Conservation (phyloP, 1,139 yeast genomes). For the Taiozyma sp. region DNA sequence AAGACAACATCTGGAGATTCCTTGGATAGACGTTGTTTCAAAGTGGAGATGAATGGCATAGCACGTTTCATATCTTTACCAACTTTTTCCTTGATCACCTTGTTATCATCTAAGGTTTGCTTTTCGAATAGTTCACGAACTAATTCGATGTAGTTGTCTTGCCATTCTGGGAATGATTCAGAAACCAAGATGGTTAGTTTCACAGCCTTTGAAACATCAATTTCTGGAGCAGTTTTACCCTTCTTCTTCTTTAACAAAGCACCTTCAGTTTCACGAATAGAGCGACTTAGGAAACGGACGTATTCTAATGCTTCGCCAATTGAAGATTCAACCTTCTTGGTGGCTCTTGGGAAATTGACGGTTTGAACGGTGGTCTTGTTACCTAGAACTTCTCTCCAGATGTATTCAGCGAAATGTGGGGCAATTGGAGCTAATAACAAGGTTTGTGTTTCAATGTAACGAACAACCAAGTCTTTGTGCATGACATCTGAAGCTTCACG, state of each 20-base stretch:
- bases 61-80: conserved; percentile 85
- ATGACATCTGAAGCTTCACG: conserved; percentile 72
- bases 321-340: conserved; percentile 58
- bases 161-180: conserved; percentile 94
- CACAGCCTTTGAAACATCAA: conserved; percentile 71
- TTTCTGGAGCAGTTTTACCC: conserved; percentile 63
- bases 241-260: conserved; percentile 86
- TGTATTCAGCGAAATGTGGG: conserved; percentile 91
- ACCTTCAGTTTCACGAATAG: conserved; percentile 92
- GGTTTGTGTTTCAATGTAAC: conserved; percentile 82
- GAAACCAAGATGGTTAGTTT: conserved; percentile 71
- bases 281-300: conserved; percentile 70
- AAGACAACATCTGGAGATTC: conserved; percentile 77
- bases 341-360: conserved; percentile 74
- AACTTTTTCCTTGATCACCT: conserved; percentile 54
- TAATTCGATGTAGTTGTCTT: conserved; percentile 77
- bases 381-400: conserved; percentile 78
- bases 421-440: conserved; percentile 88
- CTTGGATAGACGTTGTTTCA: conserved; percentile 71
- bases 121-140: conserved; percentile 74
- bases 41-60: conserved; percentile 89
- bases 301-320: conserved; percentile 69
- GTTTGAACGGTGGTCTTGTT: conserved; percentile 60
- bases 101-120: conserved; percentile 57
- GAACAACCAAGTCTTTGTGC: conserved; percentile 79